Evolutionary conservation across 2,329 filamentous ascomycete species (phyloP).

Genomic region (Pseudocercospora cruenta): DNA sequence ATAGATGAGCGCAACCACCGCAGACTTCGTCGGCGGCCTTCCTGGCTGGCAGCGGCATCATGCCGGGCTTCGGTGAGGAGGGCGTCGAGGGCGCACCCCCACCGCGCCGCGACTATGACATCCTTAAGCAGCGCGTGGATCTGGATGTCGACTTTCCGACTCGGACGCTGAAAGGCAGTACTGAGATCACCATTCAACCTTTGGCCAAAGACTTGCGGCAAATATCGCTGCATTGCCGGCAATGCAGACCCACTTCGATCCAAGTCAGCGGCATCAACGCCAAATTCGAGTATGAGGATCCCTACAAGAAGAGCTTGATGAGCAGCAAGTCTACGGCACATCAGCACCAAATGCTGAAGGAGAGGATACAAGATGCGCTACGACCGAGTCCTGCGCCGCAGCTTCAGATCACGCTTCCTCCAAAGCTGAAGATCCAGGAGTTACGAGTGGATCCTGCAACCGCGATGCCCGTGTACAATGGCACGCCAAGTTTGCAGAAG

Average conservation of each 20-base stretch:
- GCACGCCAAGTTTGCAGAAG: slow-evolving; percentile 42
- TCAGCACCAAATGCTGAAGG: slow-evolving; percentile 77
- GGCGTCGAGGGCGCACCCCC: slow-evolving; percentile 26
- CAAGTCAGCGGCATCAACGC: slow-evolving; percentile 50
- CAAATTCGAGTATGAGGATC: slow-evolving; percentile 58
- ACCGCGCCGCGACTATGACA: slow-evolving; percentile 51
- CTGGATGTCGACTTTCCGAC: slow-evolving; percentile 85
- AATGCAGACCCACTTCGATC: slow-evolving; percentile 61
- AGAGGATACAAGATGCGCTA: slow-evolving; percentile 64
- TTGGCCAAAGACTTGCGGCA: slow-evolving; percentile 58
- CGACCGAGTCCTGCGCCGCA: slow-evolving; percentile 59
- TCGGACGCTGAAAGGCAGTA: slow-evolving; percentile 74
- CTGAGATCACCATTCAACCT: slow-evolving; percentile 78
- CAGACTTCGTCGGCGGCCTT: neutral
- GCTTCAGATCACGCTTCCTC: slow-evolving; percentile 62
- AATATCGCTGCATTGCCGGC: slow-evolving; percentile 64
- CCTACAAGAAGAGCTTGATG: slow-evolving; percentile 67
- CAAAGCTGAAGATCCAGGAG: slow-evolving; percentile 64
- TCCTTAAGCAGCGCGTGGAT: slow-evolving; percentile 85
- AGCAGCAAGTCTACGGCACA: slow-evolving; percentile 65
- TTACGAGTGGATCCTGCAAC: slow-evolving; percentile 51
- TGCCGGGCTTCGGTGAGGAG: slow-evolving; percentile 33
- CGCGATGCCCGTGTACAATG: slow-evolving; percentile 44
- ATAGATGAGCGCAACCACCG: slow-evolving; percentile 1
- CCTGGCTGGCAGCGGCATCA: slow-evolving; percentile 28